Evolutionary conservation across 176 grass and related monocot genomes (phyloP).

Genomic region (Oryza punctata): DNA sequence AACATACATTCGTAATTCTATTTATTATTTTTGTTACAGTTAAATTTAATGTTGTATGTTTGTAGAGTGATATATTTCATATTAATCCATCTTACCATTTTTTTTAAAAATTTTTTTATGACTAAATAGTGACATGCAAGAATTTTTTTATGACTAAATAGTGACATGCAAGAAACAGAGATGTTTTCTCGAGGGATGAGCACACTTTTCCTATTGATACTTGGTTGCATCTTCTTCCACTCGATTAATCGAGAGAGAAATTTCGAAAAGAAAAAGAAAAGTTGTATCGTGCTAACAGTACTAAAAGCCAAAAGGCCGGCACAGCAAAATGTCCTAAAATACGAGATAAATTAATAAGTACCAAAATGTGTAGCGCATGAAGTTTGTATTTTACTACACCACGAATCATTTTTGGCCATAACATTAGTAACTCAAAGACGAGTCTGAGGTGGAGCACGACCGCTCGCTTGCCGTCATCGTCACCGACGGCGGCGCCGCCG

Average conservation of each 20-base stretch:
- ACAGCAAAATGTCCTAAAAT: not conserved
- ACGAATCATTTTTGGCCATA: not conserved
- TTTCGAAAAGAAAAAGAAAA: not conserved
- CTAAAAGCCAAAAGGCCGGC: too few species aligned
- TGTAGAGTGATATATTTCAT: too few species aligned
- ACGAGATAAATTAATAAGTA: not conserved
- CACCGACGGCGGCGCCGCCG: not conserved
- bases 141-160: too few species aligned
- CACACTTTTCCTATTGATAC: too few species aligned
- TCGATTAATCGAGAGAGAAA: not conserved
- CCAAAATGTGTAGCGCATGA: not conserved
- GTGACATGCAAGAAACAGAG: too few species aligned
- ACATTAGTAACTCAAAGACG: constrained; percentile 23
- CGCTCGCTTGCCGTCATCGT: constrained; percentile 41
- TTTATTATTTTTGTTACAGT: too few species aligned
- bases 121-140: too few species aligned
- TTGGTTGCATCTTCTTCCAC: not conserved
- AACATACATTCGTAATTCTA: too few species aligned
- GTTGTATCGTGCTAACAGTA: not conserved
- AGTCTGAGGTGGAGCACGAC: constrained; percentile 38
- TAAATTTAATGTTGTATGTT: too few species aligned
- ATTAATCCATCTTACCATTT: too few species aligned
- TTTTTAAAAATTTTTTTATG: too few species aligned
- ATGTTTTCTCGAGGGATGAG: too few species aligned
- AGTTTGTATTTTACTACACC: not conserved